Base-by-base conservation (phyloP, 2,329 filamentous ascomycete genomes). In the Venturiaceae sp. region DNA sequence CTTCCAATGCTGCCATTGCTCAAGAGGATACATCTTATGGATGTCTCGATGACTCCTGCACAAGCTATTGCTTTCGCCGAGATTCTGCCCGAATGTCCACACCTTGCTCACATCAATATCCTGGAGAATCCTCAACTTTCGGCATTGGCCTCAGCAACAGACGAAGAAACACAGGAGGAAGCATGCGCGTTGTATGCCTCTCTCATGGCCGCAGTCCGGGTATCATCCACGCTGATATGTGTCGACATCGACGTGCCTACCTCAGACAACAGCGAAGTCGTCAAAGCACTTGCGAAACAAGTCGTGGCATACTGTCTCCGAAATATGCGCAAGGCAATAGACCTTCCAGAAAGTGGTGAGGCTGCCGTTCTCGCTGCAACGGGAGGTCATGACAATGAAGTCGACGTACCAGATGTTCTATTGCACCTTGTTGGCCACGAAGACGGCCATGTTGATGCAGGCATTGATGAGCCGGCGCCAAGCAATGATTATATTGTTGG, bases 401-500 rank as follows among this genome's bases (percentile, higher is more conserved):
- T 85, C 21, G 77, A 80, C n/a, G 69, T 95, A 72, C 90, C 91
- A 3, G 89, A 95, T 63, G 88, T 95, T 3, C 79, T 97, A 28
- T 84, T 89, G 62, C 90, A 95, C 69, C 83, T 97, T 44, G 88
- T 96, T 33, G 92, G 92, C 4, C 84, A 86, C 50, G 82, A 86
- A 23, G 79, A 57, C n/a, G 53, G 52, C 13, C 58, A 50, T 9
- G 21, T 39, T 16, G 46, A 37, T 21, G 19, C 26, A 19, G 14
- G 26, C 30, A 11, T 28, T 14, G 60, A 83, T 46, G 83, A 86
- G 2, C 78, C 85, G 11, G 87, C 90, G 6, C 88, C 91, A 0
- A 90, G 96, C 63, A 88, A 95, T 60, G 90, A 96, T 70, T 97
- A 97, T 71, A 91, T 97, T 47, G 94, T 97, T 66, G 92, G 92